Base-by-base conservation (phyloP, 805 yeast genomes). In the Ogataea paraovalis region DNA sequence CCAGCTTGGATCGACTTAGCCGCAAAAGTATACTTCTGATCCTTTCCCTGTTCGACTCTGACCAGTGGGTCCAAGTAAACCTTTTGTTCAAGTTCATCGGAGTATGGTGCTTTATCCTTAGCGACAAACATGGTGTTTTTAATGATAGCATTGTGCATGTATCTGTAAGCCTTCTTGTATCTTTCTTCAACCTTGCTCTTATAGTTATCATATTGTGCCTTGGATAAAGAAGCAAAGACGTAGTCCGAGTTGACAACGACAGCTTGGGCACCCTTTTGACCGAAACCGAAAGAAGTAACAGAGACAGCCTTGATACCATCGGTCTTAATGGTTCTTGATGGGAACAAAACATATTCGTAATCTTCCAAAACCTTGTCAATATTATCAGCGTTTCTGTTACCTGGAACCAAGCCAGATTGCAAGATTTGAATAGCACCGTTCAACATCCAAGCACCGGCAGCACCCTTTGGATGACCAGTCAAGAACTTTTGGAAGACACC, bases 371-470 rank as follows among this genome's bases (percentile, higher is more conserved):
- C 65, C 63, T 81, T 76, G 72, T 94, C 99, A 60, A 94, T 82
- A 66, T 94, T 94, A 71, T 94, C 99, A 55, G 99, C 99, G 64
- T 94, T 95, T 72, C 97, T 83, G 80, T 94, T 94, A 70, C 99
- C 99, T 59, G 99, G 99, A 59, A 94, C 96, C 62, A 91, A 64
- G 71, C 99, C 98, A 62, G 87, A 70, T 74, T 88, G 86, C 68
- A 94, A 76, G 58, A 91, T 83, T 76, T 94, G 99, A 58, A 94
- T 74, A 48, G 89, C 96, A 72, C 99, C 99, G 71, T 94, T 95
- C 80, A 94, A 74, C 99, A 94, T 94, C 99, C 99, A 94, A 49
- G 99, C 98, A 79, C 97, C 99, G 49, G 99, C 99, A 61, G 99
- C 99, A 81, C 99, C 99, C 87, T 94, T 94, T 62, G 99, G 99